Conservation (phyloP, 2,329 filamentous ascomycete genomes). For the Cercospora berteroae region DNA sequence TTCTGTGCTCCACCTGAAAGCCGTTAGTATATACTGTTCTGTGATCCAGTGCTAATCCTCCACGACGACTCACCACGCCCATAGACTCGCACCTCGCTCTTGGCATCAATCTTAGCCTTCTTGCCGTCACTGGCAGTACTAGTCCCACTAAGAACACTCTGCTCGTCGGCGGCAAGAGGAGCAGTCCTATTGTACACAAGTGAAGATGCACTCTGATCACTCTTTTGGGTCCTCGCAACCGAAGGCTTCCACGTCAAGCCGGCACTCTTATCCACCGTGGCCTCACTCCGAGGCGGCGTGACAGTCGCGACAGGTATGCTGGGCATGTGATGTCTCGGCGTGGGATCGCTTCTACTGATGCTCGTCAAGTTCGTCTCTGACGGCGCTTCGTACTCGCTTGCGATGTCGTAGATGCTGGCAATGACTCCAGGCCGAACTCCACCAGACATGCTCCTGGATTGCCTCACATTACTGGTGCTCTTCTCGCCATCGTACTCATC, state of each 20-base stretch:
- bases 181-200: slow-evolving; percentile 32
- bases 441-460: slow-evolving; percentile 21
- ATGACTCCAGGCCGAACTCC: slow-evolving; percentile 23
- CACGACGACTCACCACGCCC: slow-evolving; percentile 52
- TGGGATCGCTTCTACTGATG: slow-evolving; percentile 29
- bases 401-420: slow-evolving; percentile 27
- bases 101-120: slow-evolving; percentile 48
- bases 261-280: slow-evolving; percentile 22
- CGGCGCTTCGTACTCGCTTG: slow-evolving; percentile 23
- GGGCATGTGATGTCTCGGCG: slow-evolving; percentile 13
- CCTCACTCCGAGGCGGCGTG: slow-evolving; percentile 26
- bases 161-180: slow-evolving; percentile 32
- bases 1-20: slow-evolving; percentile 52
- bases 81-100: slow-evolving; percentile 53
- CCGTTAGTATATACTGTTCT: slow-evolving; percentile 19
- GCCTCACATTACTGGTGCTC: slow-evolving; percentile 11
- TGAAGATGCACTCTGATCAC: slow-evolving; percentile 26
- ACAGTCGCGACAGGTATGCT: slow-evolving; percentile 19
- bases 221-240: slow-evolving; percentile 14
- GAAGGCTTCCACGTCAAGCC: slow-evolving; percentile 31
- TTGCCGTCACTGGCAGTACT: slow-evolving; percentile 33
- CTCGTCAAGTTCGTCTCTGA: slow-evolving; percentile 16
- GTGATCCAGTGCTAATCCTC: slow-evolving; percentile 13
- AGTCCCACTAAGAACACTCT: slow-evolving; percentile 32
- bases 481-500: slow-evolving; percentile 3